Evolutionary conservation across 129 eudicot species (phyloP).

Genomic region (Logfia minima): DNA sequence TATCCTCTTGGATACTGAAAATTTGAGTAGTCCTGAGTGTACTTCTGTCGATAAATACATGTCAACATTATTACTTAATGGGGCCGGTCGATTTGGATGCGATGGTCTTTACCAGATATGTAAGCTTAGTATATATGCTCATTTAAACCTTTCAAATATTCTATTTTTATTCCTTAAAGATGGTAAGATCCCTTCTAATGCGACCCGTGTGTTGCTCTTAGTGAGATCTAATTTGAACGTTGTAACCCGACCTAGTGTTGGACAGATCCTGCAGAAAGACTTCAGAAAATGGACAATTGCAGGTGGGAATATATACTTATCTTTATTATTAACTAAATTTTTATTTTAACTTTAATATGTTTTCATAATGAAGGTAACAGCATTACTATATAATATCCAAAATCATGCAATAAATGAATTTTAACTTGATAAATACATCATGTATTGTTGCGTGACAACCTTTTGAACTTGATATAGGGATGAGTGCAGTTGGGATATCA

Average conservation of each 20-base stretch:
- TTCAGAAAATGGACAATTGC: constrained; percentile 61
- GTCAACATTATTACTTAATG: constrained; percentile 69
- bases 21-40: constrained; percentile 49
- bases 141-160: neutral
- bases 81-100: constrained; percentile 84
- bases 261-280: constrained; percentile 63
- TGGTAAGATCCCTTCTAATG: neutral
- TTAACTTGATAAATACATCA: neutral
- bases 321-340: neutral
- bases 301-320: constrained; percentile 38
- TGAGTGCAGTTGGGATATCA: constrained; percentile 62
- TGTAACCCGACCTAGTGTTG: constrained; percentile 46
- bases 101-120: constrained; percentile 65
- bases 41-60: constrained; percentile 65
- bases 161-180: neutral
- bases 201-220: constrained; percentile 18
- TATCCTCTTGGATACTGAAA: constrained; percentile 71
- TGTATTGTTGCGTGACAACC: neutral
- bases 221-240: constrained; percentile 58
- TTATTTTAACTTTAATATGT: neutral
- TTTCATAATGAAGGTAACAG: neutral
- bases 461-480: constrained; percentile 48
- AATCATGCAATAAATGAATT: neutral
- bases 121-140: constrained; percentile 35
- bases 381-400: neutral